Evolutionary conservation across 1,284 basidiomycete genomes (phyloP), one percentile per base, ranked within the genome.

Genomic region (Fomitopsis betulina): DNA sequence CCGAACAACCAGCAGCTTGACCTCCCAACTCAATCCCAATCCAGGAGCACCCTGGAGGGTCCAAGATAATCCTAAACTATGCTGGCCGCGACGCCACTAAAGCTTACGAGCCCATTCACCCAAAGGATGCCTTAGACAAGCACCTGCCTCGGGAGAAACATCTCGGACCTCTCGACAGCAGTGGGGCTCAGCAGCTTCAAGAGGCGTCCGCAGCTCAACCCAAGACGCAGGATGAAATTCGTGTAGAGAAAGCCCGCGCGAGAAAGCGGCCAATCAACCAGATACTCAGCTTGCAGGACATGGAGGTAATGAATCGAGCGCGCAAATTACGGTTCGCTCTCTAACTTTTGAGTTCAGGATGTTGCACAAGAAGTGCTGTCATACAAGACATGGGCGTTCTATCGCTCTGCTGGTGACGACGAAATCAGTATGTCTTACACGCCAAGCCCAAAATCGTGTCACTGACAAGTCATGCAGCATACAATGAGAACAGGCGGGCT

Each of bases 41-140:
- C 2, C 65, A 91, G 88, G 84, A 85, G 56, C 93, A 95, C 64
- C 93, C 93, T 0, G 94, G 93, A 49, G 94, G 93, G 8, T 74
- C 84, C 33, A 80, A 82, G 56, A 86, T 93, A 64, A 89, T 94
- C 61, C 71, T 94, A 32, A 87, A 86, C 65, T 89, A 93, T 65
- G 91, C 85, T 8, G 91, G 93, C 17, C 80, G 79, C 61, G 91
- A 94, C 70, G 91, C 88, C 23, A 94, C 92, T 0, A 72, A 74
- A 7, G 86, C 78, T 3, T 93, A 88, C 68, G 81, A 85, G 56
- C 85, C 88, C 5, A 87, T 93, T 33, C 90, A 93, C 69, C 83
- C 90, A 6, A 79, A 83, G 42, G 84, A 89, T 67, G 81, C 87
- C 39, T 76, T 93, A 21, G 78, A 85, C 50, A 87, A 85, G 70